phyloP scores from a whole-genome alignment of 78 protist species.

The Dictyostelium discoideum region dicty_2.7 NC_007091.3:625001-625500 shows the following conservation, averaged over 20 bases:
- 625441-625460: not conserved
- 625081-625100: not conserved
- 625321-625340: not conserved
- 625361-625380: not conserved
- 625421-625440: not conserved
- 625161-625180: not conserved
- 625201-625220: conserved; percentile 10
- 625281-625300: not conserved
- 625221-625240: not conserved
- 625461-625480: not conserved
- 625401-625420: not conserved
- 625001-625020: not conserved
- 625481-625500: not conserved
- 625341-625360: not conserved
- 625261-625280: not conserved
- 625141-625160: not conserved
- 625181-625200: not conserved
- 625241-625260: not conserved
- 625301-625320: not conserved
- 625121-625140: not conserved
- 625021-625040: not conserved
- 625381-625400: not conserved
- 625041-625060: not conserved
- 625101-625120: not conserved
- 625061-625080: not conserved